Base-by-base conservation (phyloP, 306 rosid genomes). In the Notholithocarpus densiflorus region DNA sequence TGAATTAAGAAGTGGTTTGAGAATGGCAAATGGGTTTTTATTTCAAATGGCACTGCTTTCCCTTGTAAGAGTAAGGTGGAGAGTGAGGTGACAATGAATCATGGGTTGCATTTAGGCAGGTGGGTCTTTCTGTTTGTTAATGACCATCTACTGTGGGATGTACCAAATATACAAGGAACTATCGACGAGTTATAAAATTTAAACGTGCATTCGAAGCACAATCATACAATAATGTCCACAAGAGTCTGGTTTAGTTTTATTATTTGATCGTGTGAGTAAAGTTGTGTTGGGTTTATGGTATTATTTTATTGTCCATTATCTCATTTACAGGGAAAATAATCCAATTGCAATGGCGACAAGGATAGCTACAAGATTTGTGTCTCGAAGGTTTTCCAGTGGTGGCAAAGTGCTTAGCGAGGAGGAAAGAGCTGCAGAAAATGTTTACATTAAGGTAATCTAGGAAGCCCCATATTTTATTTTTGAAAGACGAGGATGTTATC, bases 401-500 rank as follows among this genome's bases (percentile, higher is more conserved):
- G 97, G 97, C 40, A 94, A 86, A 84, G 19, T 94, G 43, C 89
- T 94, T 1, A 40, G 97, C 2, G 97, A 94, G 88, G 98, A 94
- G 89, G 97, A 92, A 80, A 89, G 59, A 55, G 97, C 96, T 72
- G 97, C 86, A 12, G 96, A 92, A 77, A 89, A 85, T 84, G 80
- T 94, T 54, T 95, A 87, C 77, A 87, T 92, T 62, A 95, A 95
- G 97, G 97, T 88, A 80, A 71, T 45, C 27, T 74, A 14, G 19
- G 51, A 34, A 53, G 18, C 48, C 73, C 69, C n/a, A 11, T 24
- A 37, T 55, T 48, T 18, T 43, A 5, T 59, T n/a, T 12, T 52
- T 61, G 51, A 3, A 48, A 48, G 82, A 51, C 26, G 15, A 29
- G 76, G 75, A 77, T 73, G 66, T 68, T 56, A 6, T 65, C 32